Base-by-base conservation (phyloP, 371 early-diverging fungal genomes). In the Nematocida sp. region DNA sequence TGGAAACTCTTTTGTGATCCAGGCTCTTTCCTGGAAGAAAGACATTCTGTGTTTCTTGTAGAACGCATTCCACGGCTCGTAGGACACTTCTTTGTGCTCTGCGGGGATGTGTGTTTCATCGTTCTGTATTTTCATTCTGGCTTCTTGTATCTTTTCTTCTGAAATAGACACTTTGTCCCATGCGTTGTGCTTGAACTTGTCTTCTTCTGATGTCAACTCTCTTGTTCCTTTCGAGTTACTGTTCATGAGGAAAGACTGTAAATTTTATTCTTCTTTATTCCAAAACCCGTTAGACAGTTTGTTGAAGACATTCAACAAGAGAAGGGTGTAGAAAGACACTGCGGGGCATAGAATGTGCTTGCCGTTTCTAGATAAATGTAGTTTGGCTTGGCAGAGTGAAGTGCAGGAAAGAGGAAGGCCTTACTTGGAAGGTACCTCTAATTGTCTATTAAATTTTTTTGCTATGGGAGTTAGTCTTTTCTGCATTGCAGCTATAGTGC, bases 1-100 rank as follows among this genome's bases (percentile, higher is more conserved):
- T 29, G 74, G 58, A 45, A 53, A 66, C 57, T 74, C 76, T 63
- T 63, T 52, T 37, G 46, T 31, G 13, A 80, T 57, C 80, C 80
- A 80, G 8, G 63, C 36, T 37, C 80, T 53, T 15, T 77, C 76
- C 38, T 76, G 60, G 46, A 58, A 80, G 53, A 80, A 80, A 2
- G 38, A 48, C 8, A 31, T 41, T 29, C 60, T 43, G 49, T 80
- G 76, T 21, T 62, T 78, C 54, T 64, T 70, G 54, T 80, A 80
- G 53, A 80, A 80, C 3, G 21, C 34, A 32, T 80, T 63, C 80
- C 80, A 80, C 23, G 62, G 34, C 57, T 55, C 63, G 17, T 63
- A 40, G 49, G 63, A 23, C 27, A 45, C 53, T n/a, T 23, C 27
- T 25, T 60, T 52, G 11, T 38, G 37, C 1, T 55, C 41, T 32